Evolutionary conservation across 331 rosid species (phyloP), one percentile per base, ranked within the genome.

Genomic region (Phaseolus coccineus): DNA sequence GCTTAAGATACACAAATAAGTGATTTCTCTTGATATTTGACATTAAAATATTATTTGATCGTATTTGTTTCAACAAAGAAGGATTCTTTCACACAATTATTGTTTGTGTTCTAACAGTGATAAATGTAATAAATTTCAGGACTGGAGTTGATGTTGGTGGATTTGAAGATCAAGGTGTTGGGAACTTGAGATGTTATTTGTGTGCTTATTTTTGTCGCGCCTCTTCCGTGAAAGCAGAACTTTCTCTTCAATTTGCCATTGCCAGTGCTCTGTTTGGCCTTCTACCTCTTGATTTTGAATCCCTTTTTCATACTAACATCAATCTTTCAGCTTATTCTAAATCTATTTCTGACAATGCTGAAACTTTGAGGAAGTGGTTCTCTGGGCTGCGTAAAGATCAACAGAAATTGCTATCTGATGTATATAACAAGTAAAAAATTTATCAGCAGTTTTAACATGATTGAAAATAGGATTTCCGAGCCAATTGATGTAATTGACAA

Each of bases 141-240:
- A 83, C 81, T 58, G 97, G 97, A 71, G 87, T 92, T 74, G 86
- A 82, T 83, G 64, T 86, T 50, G 84, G 76, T 79, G 97, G 98
- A 79, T 89, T 77, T 62, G 96, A 87, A 75, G 97, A 91, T 50
- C 68, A 19, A 65, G 90, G 86, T 57, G 88, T 94, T 35, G 81
- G 82, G 73, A 85, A 67, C 37, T 78, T 92, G 87, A 88, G 96
- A 83, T 31, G 76, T 74, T 58, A 81, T 57, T 79, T 94, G 63
- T 83, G 80, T 31, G 57, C 85, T 51, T 86, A 87, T 82, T 84
- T 90, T 15, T 74, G 80, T 27, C 59, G 40, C 35, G 52, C 73
- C 48, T 65, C 84, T 55, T 77, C 89, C 65, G 51, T 1, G 25
- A 81, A 83, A 64, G 84, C 86, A 14, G 69, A 84, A 24, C 79